A percentile compares a stretch with the other conserved stretches of the same genome.
Conservation (phyloP, 352 stramenopile genomes). For the Blastocystis sp. region DNA sequence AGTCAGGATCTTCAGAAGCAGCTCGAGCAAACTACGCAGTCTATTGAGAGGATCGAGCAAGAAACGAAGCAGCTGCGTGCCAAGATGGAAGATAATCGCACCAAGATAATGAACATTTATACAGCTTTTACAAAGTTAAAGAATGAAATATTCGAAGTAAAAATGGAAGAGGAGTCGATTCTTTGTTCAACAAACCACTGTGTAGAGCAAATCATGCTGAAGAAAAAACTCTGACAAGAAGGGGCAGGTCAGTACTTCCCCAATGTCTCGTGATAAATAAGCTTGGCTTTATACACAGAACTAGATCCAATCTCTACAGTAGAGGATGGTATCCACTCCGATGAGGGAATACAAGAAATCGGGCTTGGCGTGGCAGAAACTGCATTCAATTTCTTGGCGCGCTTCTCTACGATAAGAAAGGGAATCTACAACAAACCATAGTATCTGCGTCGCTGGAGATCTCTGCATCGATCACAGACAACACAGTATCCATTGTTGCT, state of each 20-base stretch:
- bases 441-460: not conserved
- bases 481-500: not conserved
- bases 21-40: not conserved
- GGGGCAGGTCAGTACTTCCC: no score
- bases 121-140: not conserved
- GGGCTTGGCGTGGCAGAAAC: not conserved
- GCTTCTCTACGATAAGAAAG: not conserved
- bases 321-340: not conserved
- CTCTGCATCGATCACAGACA: not conserved
- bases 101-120: not conserved
- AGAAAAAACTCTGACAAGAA: no score
- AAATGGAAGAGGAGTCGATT: not conserved
- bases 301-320: no score
- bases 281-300: no score
- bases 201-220: no score
- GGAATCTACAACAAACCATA: not conserved
- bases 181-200: not conserved
- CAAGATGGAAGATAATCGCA: not conserved
- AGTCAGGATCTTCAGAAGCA: not conserved
- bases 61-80: not conserved
- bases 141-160: not conserved
- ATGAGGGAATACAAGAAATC: not conserved
- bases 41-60: slow-evolving; percentile 1
- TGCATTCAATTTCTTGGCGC: not conserved
- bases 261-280: no score